Base-by-base conservation (phyloP, 208 protist species). In the Wallacemonas rigidus region DNA sequence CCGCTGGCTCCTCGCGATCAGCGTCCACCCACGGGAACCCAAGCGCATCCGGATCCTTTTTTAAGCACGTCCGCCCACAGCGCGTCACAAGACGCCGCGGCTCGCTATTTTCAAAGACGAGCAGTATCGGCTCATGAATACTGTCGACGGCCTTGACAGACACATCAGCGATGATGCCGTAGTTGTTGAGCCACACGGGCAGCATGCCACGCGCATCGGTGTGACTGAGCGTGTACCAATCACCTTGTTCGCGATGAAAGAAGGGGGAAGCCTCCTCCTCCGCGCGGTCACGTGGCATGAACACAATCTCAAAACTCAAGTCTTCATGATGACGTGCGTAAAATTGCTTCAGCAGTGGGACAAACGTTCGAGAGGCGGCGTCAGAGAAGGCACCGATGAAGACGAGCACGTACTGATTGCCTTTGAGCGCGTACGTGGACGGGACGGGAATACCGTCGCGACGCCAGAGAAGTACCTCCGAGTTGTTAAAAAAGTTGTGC, bases 381-480 rank as follows among this genome's bases (percentile, higher is more conserved):
- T 81, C 87, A 77, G 76, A 87, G 70, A 78, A 76, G 68, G 80
- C 76, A 35, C 62, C 72, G 63, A 92, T 85, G 76, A 87, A 90
- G 1, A 88, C 9, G 2, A 83, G 35, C 2, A 87, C 54, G 45
- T 77, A 80, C 5, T 76, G 71, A 48, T 74, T 82, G 17, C 53
- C 68, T 8, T 35, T 36, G 2, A 82, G 55, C 11, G 72, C 74
- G 17, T n/a, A 53, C 26, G 50, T 45, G 11, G 69, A 55, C 1
- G 69, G 26, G 2, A 75, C 64, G 4, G n/a, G 67, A 54, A 36
- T 76, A 15, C 69, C 74, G 41, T 76, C 74, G 36, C 69, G 69
- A 6, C 65, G 41, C 43, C 72, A 38, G 14, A 80, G 40, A 41
- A 67, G 55, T 9, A 80, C n/a, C 2, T 63, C 35, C 12, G 6